Evolutionary conservation across 371 early-diverging fungal species (phyloP), one percentile per base, ranked within the genome.

Genomic region (Actinomucor elegans): DNA sequence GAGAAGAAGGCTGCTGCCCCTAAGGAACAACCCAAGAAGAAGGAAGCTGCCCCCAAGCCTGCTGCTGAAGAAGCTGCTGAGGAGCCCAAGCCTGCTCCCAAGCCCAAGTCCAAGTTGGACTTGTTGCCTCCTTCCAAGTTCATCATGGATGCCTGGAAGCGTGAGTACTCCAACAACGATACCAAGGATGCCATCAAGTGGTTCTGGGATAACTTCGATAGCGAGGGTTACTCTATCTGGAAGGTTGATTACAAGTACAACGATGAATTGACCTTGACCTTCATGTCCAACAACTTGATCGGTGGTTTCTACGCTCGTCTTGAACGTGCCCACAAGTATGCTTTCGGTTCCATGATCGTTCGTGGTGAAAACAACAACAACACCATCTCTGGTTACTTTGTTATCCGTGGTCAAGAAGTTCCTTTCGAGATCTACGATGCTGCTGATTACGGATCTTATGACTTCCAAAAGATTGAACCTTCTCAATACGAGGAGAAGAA

Each of bases 91-190:
- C 88, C 88, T 55, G 85, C 82, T 61, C 91, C 93, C 67, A 93
- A 94, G 86, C 88, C 84, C 67, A 94, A 94, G 92, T 91, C 88
- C 84, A 85, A 87, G 72, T 77, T 94, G 62, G 96, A 96, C 65
- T 74, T 86, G 58, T 82, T 95, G 69, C 94, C 95, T 57, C 84
- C 88, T 50, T 87, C 93, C 67, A 63, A 75, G 61, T 87, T 96
- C 76, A 68, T 77, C 65, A 63, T 95, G 53, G 95, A 96, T 56
- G 89, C 88, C 62, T 96, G 96, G 97, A 95, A 96, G 87, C 89
- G 96, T 55, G 85, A 89, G 77, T 96, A 96, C 89, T 93, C 93
- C 49, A 96, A 96, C 91, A 94, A 94, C 76, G 91, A 94, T 55
- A 87, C 88, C 59, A 92, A 93, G 56, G 84, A 77, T 48, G 93